Conservation (phyloP, 306 rosid genomes). For the Dicorynia guianensis region DNA sequence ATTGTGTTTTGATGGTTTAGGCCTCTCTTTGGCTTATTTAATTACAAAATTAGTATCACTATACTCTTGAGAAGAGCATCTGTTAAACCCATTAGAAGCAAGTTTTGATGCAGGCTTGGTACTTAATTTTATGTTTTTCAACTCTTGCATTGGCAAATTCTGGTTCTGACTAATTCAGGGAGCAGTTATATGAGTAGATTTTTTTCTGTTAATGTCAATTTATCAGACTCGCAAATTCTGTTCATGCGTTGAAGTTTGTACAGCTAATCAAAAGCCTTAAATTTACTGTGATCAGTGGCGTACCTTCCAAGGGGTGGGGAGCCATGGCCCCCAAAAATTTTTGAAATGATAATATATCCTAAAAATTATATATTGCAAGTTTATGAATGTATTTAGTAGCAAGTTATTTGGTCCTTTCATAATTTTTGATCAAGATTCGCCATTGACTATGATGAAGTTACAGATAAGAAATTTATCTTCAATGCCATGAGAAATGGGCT, state of each 20-base stretch:
- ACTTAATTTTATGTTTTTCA: neutral
- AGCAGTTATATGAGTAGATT: neutral
- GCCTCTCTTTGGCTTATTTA: too few relatives aligned
- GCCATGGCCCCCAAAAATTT: too few relatives aligned
- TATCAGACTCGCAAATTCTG: slow-evolving; percentile 9
- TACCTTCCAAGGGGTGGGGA: too few relatives aligned
- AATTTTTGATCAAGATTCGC: too few relatives aligned
- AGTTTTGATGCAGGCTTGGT: neutral
- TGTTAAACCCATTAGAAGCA: neutral
- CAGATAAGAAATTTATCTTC: neutral
- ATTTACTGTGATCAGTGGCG: too few relatives aligned
- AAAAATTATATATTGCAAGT: too few relatives aligned
- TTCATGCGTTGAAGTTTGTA: neutral
- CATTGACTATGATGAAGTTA: neutral
- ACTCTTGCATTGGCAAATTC: neutral
- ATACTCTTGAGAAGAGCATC: too few relatives aligned
- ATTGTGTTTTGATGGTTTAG: slow-evolving; percentile 15
- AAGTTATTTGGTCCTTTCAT: too few relatives aligned
- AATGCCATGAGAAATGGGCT: neutral
- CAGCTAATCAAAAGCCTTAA: neutral
- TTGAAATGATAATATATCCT: too few relatives aligned
- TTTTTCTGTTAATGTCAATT: slow-evolving; percentile 6
- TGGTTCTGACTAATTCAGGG: neutral
- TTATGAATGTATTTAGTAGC: too few relatives aligned
- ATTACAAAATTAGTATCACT: too few relatives aligned